Evolutionary conservation across 345 rosid genomes (phyloP), one percentile per base, ranked within the genome.

Genomic region (Iberis pinnata): DNA sequence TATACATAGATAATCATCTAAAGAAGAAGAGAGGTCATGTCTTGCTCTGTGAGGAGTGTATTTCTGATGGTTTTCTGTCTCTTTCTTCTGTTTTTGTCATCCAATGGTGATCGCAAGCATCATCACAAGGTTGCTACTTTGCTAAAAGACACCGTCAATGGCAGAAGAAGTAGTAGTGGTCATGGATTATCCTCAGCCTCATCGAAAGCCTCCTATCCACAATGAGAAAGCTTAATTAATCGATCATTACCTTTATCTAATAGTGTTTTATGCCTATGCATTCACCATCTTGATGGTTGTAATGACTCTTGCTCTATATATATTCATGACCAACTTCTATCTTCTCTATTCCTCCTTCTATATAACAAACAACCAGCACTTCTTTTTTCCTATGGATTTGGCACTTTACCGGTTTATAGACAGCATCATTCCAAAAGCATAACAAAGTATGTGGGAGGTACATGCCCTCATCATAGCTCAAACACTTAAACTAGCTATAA

Each of bases 131-230:
- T 1, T 19, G 33, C 54, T 45, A 45, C 41, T 63, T 11, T 22
- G 20, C 1, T 18, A 14, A 40, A 37, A 12, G 26, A 32, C 7
- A 16, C 18, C 10, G 16, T 20, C 43, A 56, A 31, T 56, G 51
- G 39, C 13, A 50, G 20, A 76, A 72, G 41, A 69, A 22, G 53
- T 69, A 42, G 53, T 68, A 5, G 88, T 53, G 8, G 95, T 69
- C 10, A 84, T 77, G 93, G 95, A 89, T 58, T 89, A 89, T 60
- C 84, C 94, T 15, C 93, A 78, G 51, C 95, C 95, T 41, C 95
- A 77, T 58, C 75, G 88, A 24, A 86, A 86, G 45, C 97, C 97
- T 40, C 97, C 97, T 35, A 89, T 89, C 72, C 97, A 89, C 71
- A 89, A 89, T 59, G 81, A 76, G 59, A 82, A 80, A 61, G 59